Percentiles rank a stretch among this genome's conserved stretches.
Evolutionary conservation across 2,329 filamentous ascomycete species (phyloP).

Genomic region (Zasmidium citrigriseum): DNA sequence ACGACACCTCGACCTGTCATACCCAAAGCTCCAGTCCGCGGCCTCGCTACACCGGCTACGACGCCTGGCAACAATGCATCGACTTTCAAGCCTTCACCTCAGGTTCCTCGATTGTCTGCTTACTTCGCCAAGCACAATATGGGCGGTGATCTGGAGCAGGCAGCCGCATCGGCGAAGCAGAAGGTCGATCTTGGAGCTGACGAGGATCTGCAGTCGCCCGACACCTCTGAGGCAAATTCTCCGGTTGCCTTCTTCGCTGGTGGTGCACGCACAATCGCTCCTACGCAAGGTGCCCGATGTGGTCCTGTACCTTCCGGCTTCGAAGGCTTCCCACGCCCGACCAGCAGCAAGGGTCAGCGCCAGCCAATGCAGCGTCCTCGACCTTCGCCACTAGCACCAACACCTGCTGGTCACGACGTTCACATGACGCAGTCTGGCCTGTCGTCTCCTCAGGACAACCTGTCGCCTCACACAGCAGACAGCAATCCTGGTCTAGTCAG

Average conservation of each 20-base stretch:
- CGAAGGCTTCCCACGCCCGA: constrained; percentile 22
- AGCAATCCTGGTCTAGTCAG: constrained; percentile 53
- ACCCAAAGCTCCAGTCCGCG: constrained; percentile 11
- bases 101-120: constrained; percentile 45
- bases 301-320: constrained; percentile 7
- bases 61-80: constrained; percentile 8
- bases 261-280: constrained; percentile 18
- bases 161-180: constrained; percentile 32
- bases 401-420: constrained; percentile 10
- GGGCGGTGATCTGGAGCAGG: constrained; percentile 39
- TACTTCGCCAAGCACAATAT: constrained; percentile 44
- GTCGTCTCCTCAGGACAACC: constrained; percentile 37
- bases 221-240: constrained; percentile 22
- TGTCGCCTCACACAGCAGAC: constrained; percentile 51
- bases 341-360: constrained; percentile 32
- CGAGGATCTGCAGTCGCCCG: constrained; percentile 30
- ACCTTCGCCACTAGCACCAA: constrained; percentile 33
- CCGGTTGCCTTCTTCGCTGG: constrained; percentile 20
- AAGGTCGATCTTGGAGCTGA: constrained; percentile 36
- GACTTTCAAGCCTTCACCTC: constrained; percentile 40
- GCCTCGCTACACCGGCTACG: constrained; percentile 2
- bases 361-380: constrained; percentile 31
- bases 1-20: constrained; percentile 16
- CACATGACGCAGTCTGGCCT: constrained; percentile 24
- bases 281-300: background rate